Conservation (phyloP, 257 asterid species). For the Solanum neorickii region DNA sequence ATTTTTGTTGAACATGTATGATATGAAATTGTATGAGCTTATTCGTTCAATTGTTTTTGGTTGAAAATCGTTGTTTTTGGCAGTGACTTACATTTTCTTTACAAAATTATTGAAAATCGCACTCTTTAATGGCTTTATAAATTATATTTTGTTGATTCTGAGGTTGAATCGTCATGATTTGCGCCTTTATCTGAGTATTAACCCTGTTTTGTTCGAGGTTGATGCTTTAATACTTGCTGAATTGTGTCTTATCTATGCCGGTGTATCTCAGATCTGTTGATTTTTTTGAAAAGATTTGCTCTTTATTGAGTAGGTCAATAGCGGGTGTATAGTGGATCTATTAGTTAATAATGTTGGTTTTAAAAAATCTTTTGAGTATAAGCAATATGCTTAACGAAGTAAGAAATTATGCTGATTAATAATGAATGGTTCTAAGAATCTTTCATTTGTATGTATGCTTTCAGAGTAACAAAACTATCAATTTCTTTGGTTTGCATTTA, state of each 20-base stretch:
- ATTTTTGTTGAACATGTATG: not conserved
- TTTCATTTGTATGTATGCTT: not conserved
- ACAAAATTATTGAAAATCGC: no score
- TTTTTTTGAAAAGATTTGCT: not conserved
- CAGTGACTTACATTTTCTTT: no score
- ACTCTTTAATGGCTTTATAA: not conserved
- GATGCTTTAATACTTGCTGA: not conserved
- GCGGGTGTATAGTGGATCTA: not conserved
- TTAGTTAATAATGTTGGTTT: not conserved
- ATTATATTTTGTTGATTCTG: not conserved
- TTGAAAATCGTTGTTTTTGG: no score
- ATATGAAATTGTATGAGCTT: not conserved
- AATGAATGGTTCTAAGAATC: not conserved
- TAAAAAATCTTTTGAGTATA: not conserved
- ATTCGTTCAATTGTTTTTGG: not conserved
- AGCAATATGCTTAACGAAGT: not conserved
- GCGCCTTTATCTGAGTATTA: no score
- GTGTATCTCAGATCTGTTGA: not conserved
- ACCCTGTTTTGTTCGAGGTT: not conserved
- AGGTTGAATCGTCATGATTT: not conserved
- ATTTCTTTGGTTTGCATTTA: not conserved
- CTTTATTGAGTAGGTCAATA: not conserved
- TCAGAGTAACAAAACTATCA: not conserved
- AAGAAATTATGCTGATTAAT: not conserved
- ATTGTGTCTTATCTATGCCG: not conserved